These are phyloP conservation scores for Xylaria sp. DNA, from an alignment of 2,329 filamentous ascomycete species.

Conservation along the genomic window DNA sequence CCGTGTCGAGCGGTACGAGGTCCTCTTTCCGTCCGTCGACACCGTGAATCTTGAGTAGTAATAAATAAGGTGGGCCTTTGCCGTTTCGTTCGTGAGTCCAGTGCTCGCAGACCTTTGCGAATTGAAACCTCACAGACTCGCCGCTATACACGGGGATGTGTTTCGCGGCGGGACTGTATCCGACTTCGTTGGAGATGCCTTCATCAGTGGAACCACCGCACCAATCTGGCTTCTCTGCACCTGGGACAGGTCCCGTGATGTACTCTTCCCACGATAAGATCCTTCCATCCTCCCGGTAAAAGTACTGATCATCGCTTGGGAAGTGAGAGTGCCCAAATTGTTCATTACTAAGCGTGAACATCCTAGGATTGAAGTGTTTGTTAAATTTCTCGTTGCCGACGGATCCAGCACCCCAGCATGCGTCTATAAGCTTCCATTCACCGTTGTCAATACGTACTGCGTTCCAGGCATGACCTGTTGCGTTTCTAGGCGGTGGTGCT, in stretches of 20 bases:
- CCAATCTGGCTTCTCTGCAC: slow-evolving; percentile 58
- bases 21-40: slow-evolving; percentile 75
- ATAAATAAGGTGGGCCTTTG: slow-evolving; percentile 72
- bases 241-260: slow-evolving; percentile 68
- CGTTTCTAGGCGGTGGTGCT: slow-evolving; percentile 70
- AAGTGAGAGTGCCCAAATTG: slow-evolving; percentile 86
- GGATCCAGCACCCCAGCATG: slow-evolving; percentile 91
- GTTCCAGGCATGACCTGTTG: slow-evolving; percentile 88
- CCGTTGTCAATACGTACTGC: slow-evolving; percentile 87
- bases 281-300: slow-evolving; percentile 80
- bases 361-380: slow-evolving; percentile 72
- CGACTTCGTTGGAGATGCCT: slow-evolving; percentile 64
- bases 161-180: slow-evolving; percentile 70
- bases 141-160: slow-evolving; percentile 70
- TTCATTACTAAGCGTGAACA: slow-evolving; percentile 75
- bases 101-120: slow-evolving; percentile 82
- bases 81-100: slow-evolving; percentile 80
- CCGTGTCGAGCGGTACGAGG: slow-evolving; percentile 77
- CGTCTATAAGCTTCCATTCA: slow-evolving; percentile 90
- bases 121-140: slow-evolving; percentile 78
- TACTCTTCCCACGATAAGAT: slow-evolving; percentile 84
- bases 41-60: slow-evolving; percentile 75
- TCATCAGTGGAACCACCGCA: slow-evolving; percentile 60
- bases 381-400: slow-evolving; percentile 71
- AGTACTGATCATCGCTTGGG: slow-evolving; percentile 73